Percentiles rank a stretch among this genome's conserved stretches.
Evolutionary conservation across 1,284 basidiomycete species (phyloP).

Genomic region (Mycosarcoma mackinlayi): DNA sequence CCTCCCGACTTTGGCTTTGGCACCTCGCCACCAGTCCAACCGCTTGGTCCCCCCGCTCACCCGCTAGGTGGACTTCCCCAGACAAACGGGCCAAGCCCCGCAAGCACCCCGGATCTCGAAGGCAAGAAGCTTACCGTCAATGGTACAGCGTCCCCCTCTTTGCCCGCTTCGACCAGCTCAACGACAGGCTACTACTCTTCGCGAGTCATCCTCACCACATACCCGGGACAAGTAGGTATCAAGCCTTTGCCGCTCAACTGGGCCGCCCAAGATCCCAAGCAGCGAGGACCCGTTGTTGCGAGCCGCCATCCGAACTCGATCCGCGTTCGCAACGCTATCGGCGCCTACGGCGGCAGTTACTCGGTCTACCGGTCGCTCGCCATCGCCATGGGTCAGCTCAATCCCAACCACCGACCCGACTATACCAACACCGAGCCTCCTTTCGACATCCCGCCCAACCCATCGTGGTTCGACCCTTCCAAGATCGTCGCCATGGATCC

Average conservation of each 20-base stretch:
- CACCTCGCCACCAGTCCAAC: conserved; percentile 53
- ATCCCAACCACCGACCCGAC: conserved; percentile 73
- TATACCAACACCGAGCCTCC: conserved; percentile 90
- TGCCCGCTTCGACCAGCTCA: conserved; percentile 25
- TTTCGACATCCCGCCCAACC: conserved; percentile 81
- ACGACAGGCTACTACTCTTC: conserved; percentile 48
- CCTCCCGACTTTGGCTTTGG: conserved; percentile 37
- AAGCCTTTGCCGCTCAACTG: conserved; percentile 82
- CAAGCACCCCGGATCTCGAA: conserved; percentile 51
- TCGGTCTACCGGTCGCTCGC: conserved; percentile 92
- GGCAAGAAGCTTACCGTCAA: conserved; percentile 22
- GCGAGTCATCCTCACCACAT: conserved; percentile 60
- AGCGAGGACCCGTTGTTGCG: conserved; percentile 88
- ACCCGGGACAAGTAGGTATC: conserved; percentile 70
- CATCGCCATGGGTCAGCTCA: conserved; percentile 79
- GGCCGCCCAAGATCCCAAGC: conserved; percentile 77
- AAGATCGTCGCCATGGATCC: conserved; percentile 96
- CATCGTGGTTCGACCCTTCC: conserved; percentile 80
- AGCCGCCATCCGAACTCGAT: conserved; percentile 85
- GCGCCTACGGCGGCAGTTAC: conserved; percentile 92
- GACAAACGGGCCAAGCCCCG: conserved; percentile 53
- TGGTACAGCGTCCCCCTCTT: conserved; percentile 28
- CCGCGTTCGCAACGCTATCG: conserved; percentile 90
- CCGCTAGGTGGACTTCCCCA: conserved; percentile 35
- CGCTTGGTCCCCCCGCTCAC: conserved; percentile 52